Conservation (phyloP, 495 filamentous ascomycete genomes). For the Penicillium coprophilum region DNA sequence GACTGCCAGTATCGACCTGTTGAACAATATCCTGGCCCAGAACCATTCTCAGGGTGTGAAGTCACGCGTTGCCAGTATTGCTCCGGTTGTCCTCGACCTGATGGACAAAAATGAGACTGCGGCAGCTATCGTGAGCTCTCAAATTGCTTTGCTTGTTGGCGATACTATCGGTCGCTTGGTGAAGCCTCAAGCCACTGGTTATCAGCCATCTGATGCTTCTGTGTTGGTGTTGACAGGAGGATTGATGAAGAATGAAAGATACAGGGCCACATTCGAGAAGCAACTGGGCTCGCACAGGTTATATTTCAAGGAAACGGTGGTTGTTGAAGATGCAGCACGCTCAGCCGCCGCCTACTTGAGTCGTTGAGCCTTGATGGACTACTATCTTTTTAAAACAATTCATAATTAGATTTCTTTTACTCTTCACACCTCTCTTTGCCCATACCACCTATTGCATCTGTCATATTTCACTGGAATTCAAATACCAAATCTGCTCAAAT, state of each 20-base stretch:
- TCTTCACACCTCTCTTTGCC: not conserved
- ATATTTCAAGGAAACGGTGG: conserved; percentile 10
- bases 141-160: conserved; percentile 20
- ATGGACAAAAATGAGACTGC: conserved; percentile 14
- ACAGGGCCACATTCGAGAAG: conserved; percentile 15
- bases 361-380: not conserved
- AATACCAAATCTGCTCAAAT: not conserved
- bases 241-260: conserved; percentile 24
- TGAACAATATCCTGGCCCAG: conserved; percentile 23
- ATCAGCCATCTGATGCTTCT: conserved; percentile 14
- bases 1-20: conserved; percentile 17
- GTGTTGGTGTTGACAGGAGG: conserved; percentile 30
- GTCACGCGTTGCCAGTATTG: conserved; percentile 25
- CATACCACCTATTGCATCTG: not conserved
- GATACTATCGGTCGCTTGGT: conserved; percentile 24
- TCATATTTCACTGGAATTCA: too few species aligned
- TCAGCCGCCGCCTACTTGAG: conserved; percentile 6
- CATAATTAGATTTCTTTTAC: not conserved
- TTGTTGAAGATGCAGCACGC: conserved; percentile 21
- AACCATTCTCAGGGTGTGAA: conserved; percentile 17
- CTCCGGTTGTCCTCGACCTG: conserved; percentile 21
- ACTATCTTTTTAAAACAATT: not conserved
- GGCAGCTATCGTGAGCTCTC: conserved; percentile 18
- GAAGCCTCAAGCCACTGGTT: conserved; percentile 18
- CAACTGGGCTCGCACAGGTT: conserved; percentile 11